phyloP scores from a whole-genome alignment of 2,329 filamentous ascomycete genomes.

The Cordyceps cicadae region DNA sequence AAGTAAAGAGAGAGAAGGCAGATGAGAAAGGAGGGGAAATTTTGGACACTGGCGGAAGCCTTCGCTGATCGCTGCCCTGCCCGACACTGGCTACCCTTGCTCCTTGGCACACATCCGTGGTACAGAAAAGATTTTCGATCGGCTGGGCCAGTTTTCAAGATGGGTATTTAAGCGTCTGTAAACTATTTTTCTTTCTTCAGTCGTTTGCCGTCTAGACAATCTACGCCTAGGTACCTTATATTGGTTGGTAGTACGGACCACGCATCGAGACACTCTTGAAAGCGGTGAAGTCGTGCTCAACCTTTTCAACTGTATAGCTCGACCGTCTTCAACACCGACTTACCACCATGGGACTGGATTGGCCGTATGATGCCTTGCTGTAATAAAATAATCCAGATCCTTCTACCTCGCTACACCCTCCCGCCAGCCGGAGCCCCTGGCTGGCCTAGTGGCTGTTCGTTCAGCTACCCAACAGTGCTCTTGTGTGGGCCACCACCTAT shows the following conservation, averaged over 20 bases:
- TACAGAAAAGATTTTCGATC: neutral
- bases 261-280: too few relatives aligned
- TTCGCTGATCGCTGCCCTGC: neutral
- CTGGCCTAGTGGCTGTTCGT: neutral
- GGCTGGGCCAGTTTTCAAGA: neutral
- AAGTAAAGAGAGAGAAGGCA: neutral
- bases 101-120: neutral
- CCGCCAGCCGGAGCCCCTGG: neutral
- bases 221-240: too few relatives aligned
- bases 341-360: neutral
- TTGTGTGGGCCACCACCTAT: neutral
- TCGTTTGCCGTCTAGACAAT: neutral
- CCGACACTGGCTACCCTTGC: neutral
- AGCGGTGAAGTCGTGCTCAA: too few relatives aligned
- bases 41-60: neutral
- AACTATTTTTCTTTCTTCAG: neutral
- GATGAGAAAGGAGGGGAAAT: neutral
- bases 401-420: neutral
- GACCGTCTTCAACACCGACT: neutral
- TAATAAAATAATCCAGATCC: neutral
- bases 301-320: neutral
- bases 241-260: too few relatives aligned
- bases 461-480: neutral
- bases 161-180: neutral
- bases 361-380: neutral